Evolutionary conservation across 148 eudicot genomes (phyloP), one percentile per base, ranked within the genome.

Genomic region (Arbutus unedo): DNA sequence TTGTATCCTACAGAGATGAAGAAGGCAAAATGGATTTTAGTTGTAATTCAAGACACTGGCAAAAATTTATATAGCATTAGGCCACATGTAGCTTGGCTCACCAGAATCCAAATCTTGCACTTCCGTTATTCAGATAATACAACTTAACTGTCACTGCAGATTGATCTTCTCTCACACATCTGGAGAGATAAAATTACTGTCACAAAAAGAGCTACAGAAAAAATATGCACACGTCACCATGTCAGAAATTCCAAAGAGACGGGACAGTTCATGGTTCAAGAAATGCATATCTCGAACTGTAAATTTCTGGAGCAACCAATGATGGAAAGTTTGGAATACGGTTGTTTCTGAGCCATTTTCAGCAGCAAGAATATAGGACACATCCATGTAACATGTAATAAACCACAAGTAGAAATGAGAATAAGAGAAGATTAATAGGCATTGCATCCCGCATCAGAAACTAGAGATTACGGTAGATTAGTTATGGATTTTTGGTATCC

Each of bases 31-130:
- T 31, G 25, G 23, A 13, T 16, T 19, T 84, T n/a, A 77, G 81
- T 55, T 79, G 67, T 48, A 51, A 67, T n/a, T 48, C 3, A 71
- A 82, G 47, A 25, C 6, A 50, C 15, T 15, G 19, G 13, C 53
- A 38, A 79, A 44, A 64, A 79, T 49, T 45, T 5, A 10, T 9
- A 60, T 66, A 38, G 45, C 50, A 21, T 38, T 16, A 44, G 15
- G 7, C 16, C 44, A 68, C 13, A 11, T 78, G 49, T 18, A 78
- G 51, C 59, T 82, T 66, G 79, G 57, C 94, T 93, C 88, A 96
- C 99, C 99, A 93, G 82, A 96, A 93, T 79, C 99, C 99, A 83
- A 96, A 90, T 82, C 99, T 91, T 85, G 99, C 99, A 82, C 99
- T 96, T 87, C 99, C 99, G 87, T 91, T 96, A 78, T 85, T 92